Evolutionary conservation across 345 rosid species (phyloP).

Genomic region (Camelina sativa): DNA sequence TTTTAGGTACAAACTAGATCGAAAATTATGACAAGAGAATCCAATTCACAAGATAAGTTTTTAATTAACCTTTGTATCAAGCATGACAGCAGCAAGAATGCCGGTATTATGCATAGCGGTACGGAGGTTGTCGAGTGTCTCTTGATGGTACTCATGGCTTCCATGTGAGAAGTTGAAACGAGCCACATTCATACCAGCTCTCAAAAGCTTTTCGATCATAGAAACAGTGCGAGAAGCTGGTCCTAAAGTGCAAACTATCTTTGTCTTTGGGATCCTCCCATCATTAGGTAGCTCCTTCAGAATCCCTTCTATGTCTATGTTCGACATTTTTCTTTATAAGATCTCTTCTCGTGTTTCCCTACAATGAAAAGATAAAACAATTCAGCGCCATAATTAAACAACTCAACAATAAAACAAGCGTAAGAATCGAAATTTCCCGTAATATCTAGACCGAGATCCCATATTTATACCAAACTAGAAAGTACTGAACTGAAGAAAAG

Average conservation of each 20-base stretch:
- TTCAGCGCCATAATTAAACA: not conserved
- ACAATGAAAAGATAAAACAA: not conserved
- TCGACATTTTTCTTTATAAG: constrained; percentile 61
- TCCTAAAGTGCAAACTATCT: constrained; percentile 94
- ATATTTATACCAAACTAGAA: not conserved
- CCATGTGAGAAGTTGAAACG: constrained; percentile 99
- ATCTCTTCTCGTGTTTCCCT: constrained; percentile 14
- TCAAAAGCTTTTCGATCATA: constrained; percentile 88
- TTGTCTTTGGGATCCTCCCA: constrained; percentile 74
- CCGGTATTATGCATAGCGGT: constrained; percentile 69
- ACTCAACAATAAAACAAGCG: constrained; percentile 10
- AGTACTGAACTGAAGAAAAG: not conserved
- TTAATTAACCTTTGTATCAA: constrained; percentile 65
- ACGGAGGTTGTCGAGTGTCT: constrained; percentile 78
- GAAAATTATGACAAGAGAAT: not conserved
- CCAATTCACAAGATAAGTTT: not conserved
- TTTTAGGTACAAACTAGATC: not conserved
- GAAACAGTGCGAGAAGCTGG: constrained; percentile 86
- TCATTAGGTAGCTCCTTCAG: constrained; percentile 64
- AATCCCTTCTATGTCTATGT: constrained; percentile 84
- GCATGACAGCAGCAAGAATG: constrained; percentile 78
- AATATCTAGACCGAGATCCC: constrained; percentile 5
- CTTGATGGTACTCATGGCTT: constrained; percentile 93
- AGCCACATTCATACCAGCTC: constrained; percentile 95
- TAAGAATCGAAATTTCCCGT: not conserved